phyloP scores from a whole-genome alignment of 345 rosid species.

The Moringa oleifera region DNA sequence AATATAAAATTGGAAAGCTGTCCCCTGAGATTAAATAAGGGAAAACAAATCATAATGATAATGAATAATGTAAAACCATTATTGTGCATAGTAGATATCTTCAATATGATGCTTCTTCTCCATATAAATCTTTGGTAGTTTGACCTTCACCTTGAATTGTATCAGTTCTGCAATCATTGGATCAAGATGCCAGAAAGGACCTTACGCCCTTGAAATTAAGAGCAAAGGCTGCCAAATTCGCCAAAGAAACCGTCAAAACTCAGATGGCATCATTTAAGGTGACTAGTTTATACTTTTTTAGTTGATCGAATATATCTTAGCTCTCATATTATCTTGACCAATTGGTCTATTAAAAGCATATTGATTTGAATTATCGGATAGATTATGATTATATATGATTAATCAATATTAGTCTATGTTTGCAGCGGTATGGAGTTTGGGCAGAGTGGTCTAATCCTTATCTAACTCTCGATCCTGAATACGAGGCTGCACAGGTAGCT shows the following conservation, averaged over 20 bases:
- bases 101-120: neutral
- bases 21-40: neutral
- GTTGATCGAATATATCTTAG: conserved; percentile 3
- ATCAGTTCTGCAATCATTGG: conserved; percentile 93
- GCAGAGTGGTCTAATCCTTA: conserved; percentile 88
- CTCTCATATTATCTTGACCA: neutral
- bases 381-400: neutral
- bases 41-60: neutral
- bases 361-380: neutral
- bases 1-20: neutral
- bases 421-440: conserved; percentile 96
- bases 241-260: conserved; percentile 85
- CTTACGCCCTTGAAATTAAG: conserved; percentile 81
- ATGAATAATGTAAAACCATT: no score
- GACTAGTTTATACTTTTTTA: conserved; percentile 8
- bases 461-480: conserved; percentile 88
- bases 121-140: conserved; percentile 3
- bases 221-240: conserved; percentile 90
- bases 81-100: neutral
- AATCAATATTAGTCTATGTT: conserved; percentile 15
- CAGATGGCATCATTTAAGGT: conserved; percentile 98
- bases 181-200: conserved; percentile 74
- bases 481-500: conserved; percentile 94
- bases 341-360: no score
- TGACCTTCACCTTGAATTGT: conserved; percentile 33